Evolutionary conservation across 805 yeast genomes (phyloP), one percentile per base, ranked within the genome.

Genomic region (Lachancea fermentati): DNA sequence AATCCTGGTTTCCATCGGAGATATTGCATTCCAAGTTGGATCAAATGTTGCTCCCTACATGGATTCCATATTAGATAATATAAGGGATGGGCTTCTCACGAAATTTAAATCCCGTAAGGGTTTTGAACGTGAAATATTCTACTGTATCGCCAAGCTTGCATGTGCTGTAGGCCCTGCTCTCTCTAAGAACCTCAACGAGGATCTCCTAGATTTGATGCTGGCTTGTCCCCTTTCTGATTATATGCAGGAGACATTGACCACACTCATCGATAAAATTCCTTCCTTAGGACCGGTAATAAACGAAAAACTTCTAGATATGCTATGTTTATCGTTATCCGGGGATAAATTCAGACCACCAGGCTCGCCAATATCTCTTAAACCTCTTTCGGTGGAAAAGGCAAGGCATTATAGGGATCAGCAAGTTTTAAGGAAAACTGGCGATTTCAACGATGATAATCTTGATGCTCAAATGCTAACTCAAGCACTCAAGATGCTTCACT

Each of bases 91-190:
- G 0, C 67, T 91, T 19, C 70, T 76, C 24, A 50, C 65, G 0
- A 67, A 63, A 41, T 62, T 63, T 13, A 76, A 78, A 47, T 61
- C 71, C 2, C 72, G 89, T 43, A 81, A 78, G 54, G 88, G 83
- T 36, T 78, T 83, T 32, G 95, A 86, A 49, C 82, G 85, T 0
- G 88, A 95, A 1, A 76, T 91, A 15, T 91, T 89, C 54, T 85
- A 84, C 51, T 93, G 97, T 58, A 72, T 91, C 32, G 86, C 94
- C 0, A 84, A 86, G 62, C 65, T 93, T 28, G 89, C 96, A 0
- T 73, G 74, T 18, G 91, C 97, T 0, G 86, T 91, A 12, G 97
- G 97, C 0, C 94, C 96, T 9, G 95, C 96, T 0, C 68, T 91
- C 41, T 85, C 96, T 0, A 93, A 91, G 55, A 88, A 86, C 57